Conservation (phyloP, 805 yeast genomes). For the Tanozyma kutaoensis region DNA sequence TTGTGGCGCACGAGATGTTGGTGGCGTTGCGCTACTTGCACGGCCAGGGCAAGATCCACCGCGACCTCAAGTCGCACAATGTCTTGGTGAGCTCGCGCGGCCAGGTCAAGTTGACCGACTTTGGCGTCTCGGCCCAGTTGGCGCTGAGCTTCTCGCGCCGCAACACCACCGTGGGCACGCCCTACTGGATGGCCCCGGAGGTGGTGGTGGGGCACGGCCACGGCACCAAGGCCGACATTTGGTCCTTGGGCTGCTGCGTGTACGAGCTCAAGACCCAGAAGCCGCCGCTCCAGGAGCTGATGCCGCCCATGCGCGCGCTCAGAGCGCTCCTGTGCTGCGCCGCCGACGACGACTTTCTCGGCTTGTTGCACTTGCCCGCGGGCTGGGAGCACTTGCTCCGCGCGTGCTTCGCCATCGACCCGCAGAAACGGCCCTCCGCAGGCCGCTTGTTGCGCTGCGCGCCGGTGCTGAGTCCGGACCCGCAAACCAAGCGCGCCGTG, state of each 20-base stretch:
- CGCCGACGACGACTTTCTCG: too few species aligned
- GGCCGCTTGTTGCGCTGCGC: too few species aligned
- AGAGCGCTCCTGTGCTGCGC: too few species aligned
- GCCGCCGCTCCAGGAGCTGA: conserved; percentile 34
- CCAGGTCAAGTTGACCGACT: conserved; percentile 29
- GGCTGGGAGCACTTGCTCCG: too few species aligned
- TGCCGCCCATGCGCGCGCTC: too few species aligned
- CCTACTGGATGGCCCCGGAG: conserved; percentile 58
- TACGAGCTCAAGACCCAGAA: conserved; percentile 60
- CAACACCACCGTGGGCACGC: conserved; percentile 83
- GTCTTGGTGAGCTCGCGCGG: conserved; percentile 23
- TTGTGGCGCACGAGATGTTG: conserved; percentile 41
- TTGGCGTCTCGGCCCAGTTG: conserved; percentile 31
- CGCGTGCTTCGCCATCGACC: too few species aligned
- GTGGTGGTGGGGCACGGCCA: conserved; percentile 43
- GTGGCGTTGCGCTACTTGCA: conserved; percentile 57
- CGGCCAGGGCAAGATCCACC: conserved; percentile 62
- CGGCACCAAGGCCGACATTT: conserved; percentile 50
- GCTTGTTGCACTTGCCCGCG: too few species aligned
- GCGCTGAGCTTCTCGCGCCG: conserved; percentile 27
- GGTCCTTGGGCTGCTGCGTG: conserved; percentile 74
- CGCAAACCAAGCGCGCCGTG: too few species aligned
- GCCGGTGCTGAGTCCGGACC: too few species aligned
- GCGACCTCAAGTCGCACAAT: conserved; percentile 31
- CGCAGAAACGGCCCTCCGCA: too few species aligned